Percentiles rank a stretch among this genome's conserved stretches.
Conservation (phyloP, 2,329 filamentous ascomycete genomes). For the Cladosporium sp. region DNA sequence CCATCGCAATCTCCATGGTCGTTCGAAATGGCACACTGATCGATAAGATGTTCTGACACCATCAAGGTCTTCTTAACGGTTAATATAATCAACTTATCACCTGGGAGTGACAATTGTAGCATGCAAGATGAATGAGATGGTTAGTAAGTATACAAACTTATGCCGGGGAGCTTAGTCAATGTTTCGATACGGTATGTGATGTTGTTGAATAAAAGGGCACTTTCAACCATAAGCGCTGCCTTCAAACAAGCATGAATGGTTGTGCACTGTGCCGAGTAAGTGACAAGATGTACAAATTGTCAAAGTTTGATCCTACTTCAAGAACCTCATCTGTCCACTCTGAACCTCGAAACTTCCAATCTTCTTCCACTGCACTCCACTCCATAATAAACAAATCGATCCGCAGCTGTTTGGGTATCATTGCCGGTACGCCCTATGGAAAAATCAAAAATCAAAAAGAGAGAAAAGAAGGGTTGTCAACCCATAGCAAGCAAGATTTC, state of each 20-base stretch:
- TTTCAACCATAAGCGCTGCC: too few species aligned
- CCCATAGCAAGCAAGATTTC: neutral
- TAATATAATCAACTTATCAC: neutral
- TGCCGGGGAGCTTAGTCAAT: neutral
- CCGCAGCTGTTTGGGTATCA: slow-evolving; percentile 7
- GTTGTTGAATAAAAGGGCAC: too few species aligned
- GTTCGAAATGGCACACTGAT: too few species aligned
- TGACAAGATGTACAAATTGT: neutral
- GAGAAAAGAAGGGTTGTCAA: neutral
- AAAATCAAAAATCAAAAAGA: neutral
- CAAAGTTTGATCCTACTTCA: neutral
- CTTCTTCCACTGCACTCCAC: neutral
- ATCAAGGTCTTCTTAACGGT: too few species aligned
- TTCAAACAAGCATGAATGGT: too few species aligned
- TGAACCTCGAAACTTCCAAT: neutral
- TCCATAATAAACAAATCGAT: neutral
- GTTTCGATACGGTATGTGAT: neutral
- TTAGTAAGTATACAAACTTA: neutral
- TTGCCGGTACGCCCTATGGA: neutral
- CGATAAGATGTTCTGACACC: too few species aligned
- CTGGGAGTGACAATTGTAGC: neutral
- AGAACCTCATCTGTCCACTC: neutral
- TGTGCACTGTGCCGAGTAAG: too few species aligned
- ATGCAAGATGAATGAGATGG: neutral
- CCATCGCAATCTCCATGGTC: too few species aligned